Conservation (phyloP, 805 yeast genomes). For the Myxozyma lipomycoides region DNA sequence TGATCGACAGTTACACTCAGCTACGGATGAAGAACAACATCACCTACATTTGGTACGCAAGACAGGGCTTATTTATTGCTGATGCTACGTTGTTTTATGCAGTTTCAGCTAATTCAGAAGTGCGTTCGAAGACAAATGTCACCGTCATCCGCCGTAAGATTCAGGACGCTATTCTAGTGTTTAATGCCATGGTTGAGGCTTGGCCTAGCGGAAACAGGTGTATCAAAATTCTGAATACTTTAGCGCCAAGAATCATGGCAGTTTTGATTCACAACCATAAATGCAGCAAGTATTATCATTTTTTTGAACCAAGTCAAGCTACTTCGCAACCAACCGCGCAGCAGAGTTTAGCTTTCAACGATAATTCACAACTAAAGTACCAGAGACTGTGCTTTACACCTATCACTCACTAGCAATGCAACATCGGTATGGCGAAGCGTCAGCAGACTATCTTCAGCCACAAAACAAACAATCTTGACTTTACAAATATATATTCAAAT, state of each 20-base stretch:
- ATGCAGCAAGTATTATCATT: no score
- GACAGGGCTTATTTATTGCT: constrained; percentile 79
- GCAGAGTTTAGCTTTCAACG: no score
- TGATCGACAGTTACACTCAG: constrained; percentile 57
- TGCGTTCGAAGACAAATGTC: constrained; percentile 3
- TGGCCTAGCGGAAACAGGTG: constrained; percentile 21
- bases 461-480: no score
- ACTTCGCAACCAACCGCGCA: no score
- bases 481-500: no score
- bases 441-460: no score
- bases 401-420: no score
- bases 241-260: constrained; percentile 10
- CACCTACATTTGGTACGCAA: constrained; percentile 88
- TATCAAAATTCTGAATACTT: constrained; percentile 7
- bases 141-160: constrained; percentile 2
- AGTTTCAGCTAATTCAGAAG: constrained; percentile 6
- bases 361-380: no score
- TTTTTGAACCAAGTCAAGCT: no score
- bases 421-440: no score
- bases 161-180: constrained; percentile 4
- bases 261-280: no score
- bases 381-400: no score
- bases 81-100: constrained; percentile 40
- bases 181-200: constrained; percentile 14
- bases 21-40: constrained; percentile 52